phyloP scores from a whole-genome alignment of 139 green algal species.

The Auxenochlorella protothecoides region DNA sequence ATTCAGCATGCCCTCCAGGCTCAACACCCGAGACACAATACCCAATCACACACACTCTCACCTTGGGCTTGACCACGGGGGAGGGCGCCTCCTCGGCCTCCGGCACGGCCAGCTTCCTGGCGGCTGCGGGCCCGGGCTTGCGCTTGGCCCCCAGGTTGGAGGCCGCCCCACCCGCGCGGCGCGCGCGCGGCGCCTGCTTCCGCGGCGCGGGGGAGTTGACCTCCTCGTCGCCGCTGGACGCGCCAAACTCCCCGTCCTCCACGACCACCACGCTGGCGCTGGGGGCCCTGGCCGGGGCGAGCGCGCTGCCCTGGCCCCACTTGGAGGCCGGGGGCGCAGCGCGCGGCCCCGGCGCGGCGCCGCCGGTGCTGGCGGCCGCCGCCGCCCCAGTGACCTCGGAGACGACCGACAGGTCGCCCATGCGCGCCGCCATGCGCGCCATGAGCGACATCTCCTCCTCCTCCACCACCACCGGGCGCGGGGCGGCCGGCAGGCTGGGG shows the following conservation, averaged over 20 bases:
- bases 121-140: constrained; percentile 14
- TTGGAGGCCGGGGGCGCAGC: neutral
- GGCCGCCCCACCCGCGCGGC: neutral
- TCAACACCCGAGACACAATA: no score
- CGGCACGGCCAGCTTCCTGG: constrained; percentile 9
- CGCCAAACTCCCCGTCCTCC: neutral
- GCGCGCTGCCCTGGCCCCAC: neutral
- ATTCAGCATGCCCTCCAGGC: no score
- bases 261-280: constrained; percentile 4
- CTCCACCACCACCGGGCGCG: constrained; percentile 1
- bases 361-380: neutral
- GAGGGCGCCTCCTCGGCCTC: constrained; percentile 38
- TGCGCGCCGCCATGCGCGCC: constrained; percentile 30
- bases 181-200: neutral
- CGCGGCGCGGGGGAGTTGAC: constrained; percentile 11
- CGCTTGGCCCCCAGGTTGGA: constrained; percentile 12
- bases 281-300: constrained; percentile 2
- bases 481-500: constrained; percentile 6
- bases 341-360: constrained; percentile 2
- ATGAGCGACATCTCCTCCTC: constrained; percentile 30
- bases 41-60: neutral
- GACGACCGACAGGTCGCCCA: constrained; percentile 20
- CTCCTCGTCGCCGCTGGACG: constrained; percentile 5
- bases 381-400: neutral
- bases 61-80: constrained; percentile 25